Evolutionary conservation across 305 asterid genomes (phyloP), one percentile per base, ranked within the genome.

Genomic region (Caryopteris hybrid): DNA sequence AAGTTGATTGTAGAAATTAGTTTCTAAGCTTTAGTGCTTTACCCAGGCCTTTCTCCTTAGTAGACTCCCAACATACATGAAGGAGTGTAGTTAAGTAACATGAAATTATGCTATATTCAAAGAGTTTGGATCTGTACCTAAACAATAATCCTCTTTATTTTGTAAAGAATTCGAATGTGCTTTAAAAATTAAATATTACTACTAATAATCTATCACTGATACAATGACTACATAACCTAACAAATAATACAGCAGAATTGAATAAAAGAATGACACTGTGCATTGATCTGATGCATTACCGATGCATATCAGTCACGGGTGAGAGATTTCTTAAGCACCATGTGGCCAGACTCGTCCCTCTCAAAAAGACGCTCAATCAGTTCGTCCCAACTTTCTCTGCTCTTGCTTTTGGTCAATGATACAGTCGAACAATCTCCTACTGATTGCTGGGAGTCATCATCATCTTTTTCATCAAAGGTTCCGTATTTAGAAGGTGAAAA

Each of bases 401-500:
- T 52, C 76, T 48, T 65, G 78, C 81, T 62, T 64, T 52, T 69
- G 38, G 48, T 70, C 0, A 86, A 84, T 33, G 89, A 84, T 53
- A 85, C 84, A 5, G 72, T 56, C 11, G 89, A 82, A 50, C 89
- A 76, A 73, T 78, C 81, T 2, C 76, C 78, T 3, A 3, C 13
- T 8, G 80, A 72, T 16, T 69, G 59, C 48, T 60, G 69, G 1
- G 80, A 67, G 6, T 74, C 80, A 5, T 34, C 76, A 12, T 76
- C 85, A 6, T 70, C 84, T 34, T 63, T 55, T 48, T 76, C 92
- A 45, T 78, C 82, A 27, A 91, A 91, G 27, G 98, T 91, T 68
- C 98, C 96, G 16, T 91, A 89, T 12, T 58, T 76, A 29, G 91
- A 80, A 64, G 95, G 92, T 27, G 87, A 76, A 78, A 76, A 81